Evolutionary conservation across 108 stramenopile species (phyloP), one percentile per base, ranked within the genome.

Genomic region (Schizochytrium sp.): DNA sequence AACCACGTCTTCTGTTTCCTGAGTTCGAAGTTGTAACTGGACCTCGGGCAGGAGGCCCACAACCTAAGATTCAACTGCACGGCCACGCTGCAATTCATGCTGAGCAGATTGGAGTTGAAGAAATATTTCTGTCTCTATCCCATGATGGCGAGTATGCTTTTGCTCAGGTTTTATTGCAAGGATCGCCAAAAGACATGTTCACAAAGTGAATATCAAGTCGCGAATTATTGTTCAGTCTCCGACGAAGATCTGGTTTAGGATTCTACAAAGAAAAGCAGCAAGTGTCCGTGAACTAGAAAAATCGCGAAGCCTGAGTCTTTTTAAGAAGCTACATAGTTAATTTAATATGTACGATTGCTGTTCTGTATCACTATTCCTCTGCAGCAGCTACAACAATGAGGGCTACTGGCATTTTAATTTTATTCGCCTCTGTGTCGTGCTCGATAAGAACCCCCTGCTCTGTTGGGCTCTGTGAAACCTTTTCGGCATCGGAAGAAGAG

Each of bases 121-220:
- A 69, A 0, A 69, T 69, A 28, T 69, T 69, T 38, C 64, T 69
- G 8, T 69, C 64, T 38, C 38, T 83, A 13, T 83, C 76, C 50
- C 76, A 83, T 53, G 76, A 83, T 55, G 76, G 76, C 76, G 47
- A 49, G 47, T 83, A 83, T 83, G 76, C 76, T 53, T 83, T 83
- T 83, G 76, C 76, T 7, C 5, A 83, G 47, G 76, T 83, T 3
- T n/a, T 83, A 55, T 28, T 83, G 28, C 50, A 83, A 28, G 53
- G 64, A 44, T 38, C 28, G 28, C 28, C 28, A 28, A 28, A 28
- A 28, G 28, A 28, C 28, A 28, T 28, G 28, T 28, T 28, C 28
- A 28, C 28, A 28, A 28, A 28, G 28, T 28, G 28, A 28, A 28
- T 28, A 28, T 28, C 28, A 28, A 28, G 28, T 28, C 28, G 28